These are phyloP conservation scores for Naganishia albida DNA, from an alignment of 1,284 basidiomycete species.

Conservation along the genomic window DNA sequence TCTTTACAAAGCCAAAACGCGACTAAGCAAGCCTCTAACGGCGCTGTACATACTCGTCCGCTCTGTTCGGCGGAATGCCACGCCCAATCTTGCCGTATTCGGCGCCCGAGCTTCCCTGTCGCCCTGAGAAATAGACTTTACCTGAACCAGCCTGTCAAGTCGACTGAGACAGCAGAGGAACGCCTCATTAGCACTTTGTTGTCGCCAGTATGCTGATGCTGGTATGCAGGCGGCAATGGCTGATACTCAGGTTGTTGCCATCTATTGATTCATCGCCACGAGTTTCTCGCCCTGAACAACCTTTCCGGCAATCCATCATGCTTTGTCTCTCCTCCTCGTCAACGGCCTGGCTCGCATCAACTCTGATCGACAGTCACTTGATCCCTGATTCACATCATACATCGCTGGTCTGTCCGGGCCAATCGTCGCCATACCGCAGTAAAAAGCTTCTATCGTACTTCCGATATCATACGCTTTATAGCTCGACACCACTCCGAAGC, in stretches of 20 bases:
- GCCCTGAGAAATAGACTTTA: background rate
- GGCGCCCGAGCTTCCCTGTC: background rate
- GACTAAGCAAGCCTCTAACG: too few relatives aligned
- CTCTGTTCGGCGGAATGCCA: too few relatives aligned
- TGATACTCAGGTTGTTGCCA: background rate
- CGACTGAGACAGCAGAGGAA: background rate
- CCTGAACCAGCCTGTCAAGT: background rate
- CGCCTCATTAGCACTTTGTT: background rate
- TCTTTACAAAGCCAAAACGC: too few relatives aligned
- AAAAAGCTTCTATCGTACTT: slow-evolving; percentile 14
- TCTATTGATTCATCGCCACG: background rate
- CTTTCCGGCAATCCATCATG: background rate
- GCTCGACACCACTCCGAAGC: background rate
- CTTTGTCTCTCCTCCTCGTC: slow-evolving; percentile 4
- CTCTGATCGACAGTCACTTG: slow-evolving; percentile 3
- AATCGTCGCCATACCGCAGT: slow-evolving; percentile 3
- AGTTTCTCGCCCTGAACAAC: background rate
- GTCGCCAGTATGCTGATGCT: background rate
- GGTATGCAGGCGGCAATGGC: background rate
- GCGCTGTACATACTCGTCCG: too few relatives aligned
- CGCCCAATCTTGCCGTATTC: too few relatives aligned
- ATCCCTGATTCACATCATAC: slow-evolving; percentile 5
- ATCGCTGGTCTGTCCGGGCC: slow-evolving; percentile 12
- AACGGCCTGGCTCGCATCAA: slow-evolving; percentile 2
- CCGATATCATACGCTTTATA: slow-evolving; percentile 2